phyloP scores from a whole-genome alignment of 345 rosid species.

The Salix koriyanagi region DNA sequence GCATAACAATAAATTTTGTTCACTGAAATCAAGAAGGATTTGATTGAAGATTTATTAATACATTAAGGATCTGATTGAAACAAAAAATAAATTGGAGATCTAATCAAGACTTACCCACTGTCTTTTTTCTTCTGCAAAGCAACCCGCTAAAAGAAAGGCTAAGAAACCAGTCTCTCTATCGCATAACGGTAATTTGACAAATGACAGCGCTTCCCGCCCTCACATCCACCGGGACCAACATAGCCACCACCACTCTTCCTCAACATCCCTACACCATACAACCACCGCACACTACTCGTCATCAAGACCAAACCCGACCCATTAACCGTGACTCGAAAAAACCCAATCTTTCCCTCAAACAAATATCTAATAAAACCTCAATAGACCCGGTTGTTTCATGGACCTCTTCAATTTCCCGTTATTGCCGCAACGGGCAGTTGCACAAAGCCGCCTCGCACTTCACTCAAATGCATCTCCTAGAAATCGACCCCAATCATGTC shows the following conservation, averaged over 20 bases:
- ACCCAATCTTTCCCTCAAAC: constrained; percentile 13
- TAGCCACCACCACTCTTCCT: constrained; percentile 9
- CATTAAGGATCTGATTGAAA: too few relatives aligned
- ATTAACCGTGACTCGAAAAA: constrained; percentile 5
- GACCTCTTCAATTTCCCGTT: constrained; percentile 69
- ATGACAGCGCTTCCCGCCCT: constrained; percentile 43
- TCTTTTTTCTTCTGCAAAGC: too few relatives aligned
- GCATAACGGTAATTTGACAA: not conserved
- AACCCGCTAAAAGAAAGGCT: not conserved
- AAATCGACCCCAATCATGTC: constrained; percentile 59
- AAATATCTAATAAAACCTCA: constrained; percentile 1
- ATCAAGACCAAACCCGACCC: constrained; percentile 11
- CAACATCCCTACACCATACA: not conserved
- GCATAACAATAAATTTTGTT: too few relatives aligned
- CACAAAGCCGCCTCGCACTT: constrained; percentile 47
- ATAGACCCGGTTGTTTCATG: constrained; percentile 44
- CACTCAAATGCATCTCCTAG: constrained; percentile 52
- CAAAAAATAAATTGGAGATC: too few relatives aligned
- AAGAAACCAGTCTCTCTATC: not conserved
- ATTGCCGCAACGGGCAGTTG: constrained; percentile 52
- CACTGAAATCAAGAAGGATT: too few relatives aligned
- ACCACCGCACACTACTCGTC: constrained; percentile 12
- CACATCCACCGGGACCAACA: constrained; percentile 13
- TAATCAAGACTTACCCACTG: too few relatives aligned
- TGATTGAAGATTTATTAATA: too few relatives aligned